These are phyloP conservation scores for Trichoderma erinaceum DNA, from an alignment of 495 filamentous ascomycete species.

Conservation along the genomic window DNA sequence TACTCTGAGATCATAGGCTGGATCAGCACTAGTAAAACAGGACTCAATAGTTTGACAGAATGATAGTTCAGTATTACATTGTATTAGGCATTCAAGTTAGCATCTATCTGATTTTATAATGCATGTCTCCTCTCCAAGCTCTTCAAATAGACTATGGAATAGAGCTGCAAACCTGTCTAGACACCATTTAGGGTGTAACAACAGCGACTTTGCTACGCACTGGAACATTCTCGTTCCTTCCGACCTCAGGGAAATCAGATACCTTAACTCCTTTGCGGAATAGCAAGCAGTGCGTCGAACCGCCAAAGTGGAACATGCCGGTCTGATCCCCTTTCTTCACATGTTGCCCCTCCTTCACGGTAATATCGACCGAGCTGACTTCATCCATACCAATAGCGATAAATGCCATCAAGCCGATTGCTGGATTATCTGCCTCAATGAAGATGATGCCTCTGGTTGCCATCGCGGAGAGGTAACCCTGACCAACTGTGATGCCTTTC, in stretches of 20 bases:
- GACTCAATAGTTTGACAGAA: no score
- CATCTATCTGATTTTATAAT: no score
- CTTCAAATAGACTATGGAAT: no score
- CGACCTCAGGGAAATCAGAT: conserved; percentile 43
- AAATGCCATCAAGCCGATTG: conserved; percentile 60
- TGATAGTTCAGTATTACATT: no score
- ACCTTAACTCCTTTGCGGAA: conserved; percentile 44
- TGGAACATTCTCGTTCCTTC: conserved; percentile 49
- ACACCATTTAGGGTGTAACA: conserved; percentile 22
- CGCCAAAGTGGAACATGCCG: conserved; percentile 73
- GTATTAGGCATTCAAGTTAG: no score
- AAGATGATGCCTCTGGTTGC: conserved; percentile 60
- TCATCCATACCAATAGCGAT: conserved; percentile 67
- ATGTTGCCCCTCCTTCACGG: conserved; percentile 52
- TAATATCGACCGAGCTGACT: conserved; percentile 62
- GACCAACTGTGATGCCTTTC: conserved; percentile 34
- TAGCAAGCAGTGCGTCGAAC: conserved; percentile 57
- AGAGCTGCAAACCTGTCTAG: background rate
- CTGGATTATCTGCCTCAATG: conserved; percentile 59
- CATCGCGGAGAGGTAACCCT: conserved; percentile 55
- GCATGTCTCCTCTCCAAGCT: no score
- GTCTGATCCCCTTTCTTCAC: conserved; percentile 60
- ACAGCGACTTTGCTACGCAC: conserved; percentile 48
- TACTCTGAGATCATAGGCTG: no score
- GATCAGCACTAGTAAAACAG: no score